A percentile compares a stretch with the other conserved stretches of the same genome.
Conservation (phyloP, 2,329 filamentous ascomycete species). For the Bipolaris bicolor region DNA sequence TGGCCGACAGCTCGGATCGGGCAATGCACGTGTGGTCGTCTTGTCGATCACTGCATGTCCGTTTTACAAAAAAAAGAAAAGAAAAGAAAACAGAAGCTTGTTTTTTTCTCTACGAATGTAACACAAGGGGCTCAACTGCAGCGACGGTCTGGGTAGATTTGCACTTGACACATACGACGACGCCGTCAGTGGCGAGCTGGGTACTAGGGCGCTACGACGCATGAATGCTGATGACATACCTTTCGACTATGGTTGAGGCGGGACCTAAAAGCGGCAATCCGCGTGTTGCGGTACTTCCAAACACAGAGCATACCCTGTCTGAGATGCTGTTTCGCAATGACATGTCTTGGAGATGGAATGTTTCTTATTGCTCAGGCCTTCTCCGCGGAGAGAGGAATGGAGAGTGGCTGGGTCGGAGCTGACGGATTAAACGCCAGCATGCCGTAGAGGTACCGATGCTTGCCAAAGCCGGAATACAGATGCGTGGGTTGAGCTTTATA, state of each 20-base stretch:
- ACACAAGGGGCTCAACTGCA: conserved; percentile 5
- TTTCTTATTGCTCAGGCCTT: conserved; percentile 1
- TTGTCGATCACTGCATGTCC: conserved; percentile 11
- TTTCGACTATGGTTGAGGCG: neutral
- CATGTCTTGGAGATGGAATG: conserved; percentile 5
- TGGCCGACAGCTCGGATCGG: conserved; percentile 1
- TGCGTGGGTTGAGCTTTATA: neutral
- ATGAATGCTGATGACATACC: neutral
- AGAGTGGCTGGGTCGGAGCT: conserved; percentile 5
- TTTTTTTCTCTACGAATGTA: neutral
- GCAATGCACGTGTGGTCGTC: conserved; percentile 2
- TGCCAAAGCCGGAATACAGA: neutral
- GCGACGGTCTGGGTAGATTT: neutral
- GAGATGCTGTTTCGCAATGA: conserved; percentile 3
- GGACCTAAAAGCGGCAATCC: conserved; percentile 3
- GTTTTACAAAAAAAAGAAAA: conserved; percentile 11
- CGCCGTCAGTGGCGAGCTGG: neutral
- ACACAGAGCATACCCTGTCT: conserved; percentile 5
- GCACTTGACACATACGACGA: neutral
- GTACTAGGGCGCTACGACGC: neutral
- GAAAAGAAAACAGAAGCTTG: neutral
- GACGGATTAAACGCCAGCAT: neutral
- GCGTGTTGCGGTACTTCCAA: conserved; percentile 6
- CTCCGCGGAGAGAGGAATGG: conserved; percentile 6
- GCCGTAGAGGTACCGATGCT: neutral